A percentile compares a stretch with the other conserved stretches of the same genome.
Conservation (phyloP, 306 rosid genomes). For the Geum urbanum region DNA sequence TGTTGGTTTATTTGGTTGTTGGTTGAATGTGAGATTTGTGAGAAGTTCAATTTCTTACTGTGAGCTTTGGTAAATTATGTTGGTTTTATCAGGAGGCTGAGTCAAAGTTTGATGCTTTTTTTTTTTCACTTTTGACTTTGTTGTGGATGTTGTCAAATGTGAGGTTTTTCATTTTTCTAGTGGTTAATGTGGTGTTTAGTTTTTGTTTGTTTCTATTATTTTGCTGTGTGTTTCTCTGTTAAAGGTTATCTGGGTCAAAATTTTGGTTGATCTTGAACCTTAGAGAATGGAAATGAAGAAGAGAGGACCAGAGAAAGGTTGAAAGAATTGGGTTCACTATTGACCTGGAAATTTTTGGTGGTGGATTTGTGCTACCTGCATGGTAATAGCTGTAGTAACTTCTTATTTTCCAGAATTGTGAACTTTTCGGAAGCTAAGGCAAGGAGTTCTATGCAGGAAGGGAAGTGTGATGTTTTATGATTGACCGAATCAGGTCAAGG, state of each 20-base stretch:
- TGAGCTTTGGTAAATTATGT: too few species aligned
- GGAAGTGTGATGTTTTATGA: neutral
- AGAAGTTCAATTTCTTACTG: neutral
- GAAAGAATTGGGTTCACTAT: neutral
- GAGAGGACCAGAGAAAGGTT: neutral
- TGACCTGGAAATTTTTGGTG: conserved; percentile 14
- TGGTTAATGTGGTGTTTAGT: neutral
- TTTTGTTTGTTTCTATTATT: too few species aligned
- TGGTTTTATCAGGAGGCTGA: neutral
- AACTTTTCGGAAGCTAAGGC: neutral
- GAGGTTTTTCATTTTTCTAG: neutral
- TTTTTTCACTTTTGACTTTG: neutral
- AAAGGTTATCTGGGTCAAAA: neutral
- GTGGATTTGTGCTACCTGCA: conserved; percentile 14
- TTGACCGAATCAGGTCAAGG: neutral
- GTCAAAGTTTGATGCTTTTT: neutral
- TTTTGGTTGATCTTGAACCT: neutral
- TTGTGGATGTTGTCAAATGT: neutral
- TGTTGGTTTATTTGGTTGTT: neutral
- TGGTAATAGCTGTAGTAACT: conserved; percentile 5
- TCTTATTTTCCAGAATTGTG: too few species aligned
- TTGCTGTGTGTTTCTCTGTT: neutral
- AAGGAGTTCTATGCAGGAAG: neutral
- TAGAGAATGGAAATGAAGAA: neutral
- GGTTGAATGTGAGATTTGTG: neutral